Evolutionary conservation across 164 flowering plant species (phyloP), one percentile per base, ranked within the genome.

Genomic region (Houttuynia cordata): DNA sequence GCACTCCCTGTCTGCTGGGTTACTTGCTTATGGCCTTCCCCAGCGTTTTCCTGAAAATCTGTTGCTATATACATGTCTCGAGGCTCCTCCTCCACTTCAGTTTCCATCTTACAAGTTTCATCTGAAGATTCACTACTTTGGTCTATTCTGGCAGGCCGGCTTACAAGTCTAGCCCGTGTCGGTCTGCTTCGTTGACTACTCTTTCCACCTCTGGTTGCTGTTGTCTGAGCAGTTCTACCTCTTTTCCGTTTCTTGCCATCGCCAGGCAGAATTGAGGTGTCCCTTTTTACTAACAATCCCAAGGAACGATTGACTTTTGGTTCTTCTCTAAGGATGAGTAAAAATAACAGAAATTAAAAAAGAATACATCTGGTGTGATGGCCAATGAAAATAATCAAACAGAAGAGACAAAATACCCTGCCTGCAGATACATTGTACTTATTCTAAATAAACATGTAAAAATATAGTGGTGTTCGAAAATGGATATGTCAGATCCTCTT

Each of bases 101-200:
- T 57, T 19, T 37, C 9, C 5, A 10, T 34, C 4, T 45, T 20
- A 39, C 24, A 39, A 25, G 60, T 60, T 15, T 71, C 80, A 59
- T 74, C 76, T 7, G 70, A 65, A 47, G 83, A 66, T 45, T 39
- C 70, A 66, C 65, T 65, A 56, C 70, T 54, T 53, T 70, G 83
- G 58, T 54, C 60, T 62, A 88, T 73, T 70, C 80, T 91, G 41
- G 81, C 80, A 63, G 78, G 71, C 52, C 61, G 74, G 54, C 67
- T 79, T 60, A 73, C 70, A 42, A 59, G 58, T 60, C 74, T 71
- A 22, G 80, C 70, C 23, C 80, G 78, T 59, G 74, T 64, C 61
- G 79, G 75, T 60, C 72, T 81, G 50, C 79, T 64, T 71, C 67
- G 82, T 34, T 59, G 76, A 59, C 61, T 53, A 49, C 56, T 63